Conservation (phyloP, 306 rosid species). For the Prunus davidiana region DNA sequence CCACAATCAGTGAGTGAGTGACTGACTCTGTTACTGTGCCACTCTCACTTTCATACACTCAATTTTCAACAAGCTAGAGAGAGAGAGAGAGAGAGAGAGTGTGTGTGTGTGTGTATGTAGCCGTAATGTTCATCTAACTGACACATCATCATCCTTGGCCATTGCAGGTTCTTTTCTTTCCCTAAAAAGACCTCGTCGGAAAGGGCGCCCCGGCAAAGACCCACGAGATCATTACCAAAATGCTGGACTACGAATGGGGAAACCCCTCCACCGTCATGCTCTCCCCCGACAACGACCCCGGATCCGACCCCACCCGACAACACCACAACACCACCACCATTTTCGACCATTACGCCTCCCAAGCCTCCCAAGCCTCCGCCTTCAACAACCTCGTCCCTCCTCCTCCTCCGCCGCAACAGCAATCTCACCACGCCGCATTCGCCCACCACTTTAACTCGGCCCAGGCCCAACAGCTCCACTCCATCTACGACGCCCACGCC, state of each 20-base stretch:
- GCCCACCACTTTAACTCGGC: constrained; percentile 33
- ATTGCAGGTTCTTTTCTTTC: background rate
- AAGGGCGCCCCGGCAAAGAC: background rate
- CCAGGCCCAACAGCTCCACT: constrained; percentile 24
- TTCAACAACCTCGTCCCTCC: constrained; percentile 28
- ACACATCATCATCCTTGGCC: background rate
- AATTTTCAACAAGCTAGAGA: background rate
- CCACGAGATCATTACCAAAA: constrained; percentile 18
- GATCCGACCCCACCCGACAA: constrained; percentile 57
- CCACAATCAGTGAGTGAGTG: no score
- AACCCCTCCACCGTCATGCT: constrained; percentile 68
- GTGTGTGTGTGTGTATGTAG: background rate
- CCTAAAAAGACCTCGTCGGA: constrained; percentile 2
- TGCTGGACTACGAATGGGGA: constrained; percentile 97
- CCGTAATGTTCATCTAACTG: background rate
- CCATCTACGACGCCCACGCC: constrained; percentile 66
- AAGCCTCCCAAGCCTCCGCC: constrained; percentile 34
- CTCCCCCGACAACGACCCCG: constrained; percentile 47
- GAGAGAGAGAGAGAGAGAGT: background rate
- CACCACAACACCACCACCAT: constrained; percentile 24
- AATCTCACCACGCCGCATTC: constrained; percentile 15
- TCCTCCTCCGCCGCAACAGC: constrained; percentile 20
- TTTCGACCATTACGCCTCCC: constrained; percentile 54
- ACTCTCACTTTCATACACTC: background rate
- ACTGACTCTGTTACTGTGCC: background rate